Evolutionary conservation across 164 flowering plant species (phyloP), one percentile per base, ranked within the genome.

Genomic region (Cinnamomum micranthum): DNA sequence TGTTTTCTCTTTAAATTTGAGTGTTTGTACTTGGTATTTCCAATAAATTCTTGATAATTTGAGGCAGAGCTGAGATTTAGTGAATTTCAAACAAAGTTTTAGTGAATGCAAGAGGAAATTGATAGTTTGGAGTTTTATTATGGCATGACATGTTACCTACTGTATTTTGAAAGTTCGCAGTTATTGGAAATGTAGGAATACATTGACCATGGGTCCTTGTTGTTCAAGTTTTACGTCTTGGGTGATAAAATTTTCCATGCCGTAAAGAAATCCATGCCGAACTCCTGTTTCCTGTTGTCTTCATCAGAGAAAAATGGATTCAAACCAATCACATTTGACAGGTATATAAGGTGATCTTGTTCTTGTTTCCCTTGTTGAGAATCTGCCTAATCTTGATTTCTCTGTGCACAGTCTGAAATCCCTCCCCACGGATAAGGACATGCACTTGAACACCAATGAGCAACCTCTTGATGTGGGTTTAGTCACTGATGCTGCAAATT

Each of bases 211-310:
- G 88, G 94, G 52, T 88, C 98, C 72, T 71, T 84, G 33, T 33
- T 95, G 24, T 92, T 77, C 84, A 95, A 95, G 80, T 87, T 93
- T 79, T 93, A 93, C 72, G 91, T 90, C 76, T 75, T 95, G 84
- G 98, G 96, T n/a, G 88, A 88, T 55, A 85, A 82, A 75, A 81
- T 91, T 70, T 92, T 86, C 76, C 77, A 91, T 83, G 95, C 95
- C 14, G 87, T 89, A 15, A 95, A 87, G 86, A 91, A 88, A 71
- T 95, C 99, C 13, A 91, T 76, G 22, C 98, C 98, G 17, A 92
- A 87, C 76, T 85, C 88, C 28, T 80, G 82, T 78, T 77, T 75
- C 20, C 76, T 93, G 81, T 82, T 80, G 81, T 87, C 84, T 73
- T 83, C 84, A 71, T 84, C 82, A 72, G 88, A 83, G 64, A 76